Evolutionary conservation across 2,329 filamentous ascomycete genomes (phyloP).

Genomic region (Aspergillus oerlinghausenensis): DNA sequence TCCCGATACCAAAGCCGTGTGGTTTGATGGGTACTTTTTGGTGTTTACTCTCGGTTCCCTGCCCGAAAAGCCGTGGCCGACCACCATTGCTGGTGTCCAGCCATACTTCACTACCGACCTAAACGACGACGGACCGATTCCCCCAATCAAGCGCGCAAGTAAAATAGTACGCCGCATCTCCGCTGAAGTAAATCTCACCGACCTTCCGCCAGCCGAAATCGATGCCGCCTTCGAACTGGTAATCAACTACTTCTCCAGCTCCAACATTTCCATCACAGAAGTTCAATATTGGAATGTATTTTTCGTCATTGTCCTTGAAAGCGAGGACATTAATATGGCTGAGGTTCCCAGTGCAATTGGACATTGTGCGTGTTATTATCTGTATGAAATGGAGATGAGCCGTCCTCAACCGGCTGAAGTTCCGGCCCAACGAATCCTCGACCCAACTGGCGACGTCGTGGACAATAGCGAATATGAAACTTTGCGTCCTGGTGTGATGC

Average conservation of each 20-base stretch:
- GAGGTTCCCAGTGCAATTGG: conserved; percentile 7
- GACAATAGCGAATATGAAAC: conserved; percentile 8
- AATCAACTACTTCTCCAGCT: conserved; percentile 6
- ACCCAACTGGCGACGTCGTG: background rate
- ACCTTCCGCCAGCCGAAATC: background rate
- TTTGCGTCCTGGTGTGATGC: conserved; percentile 10
- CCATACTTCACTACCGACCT: too few relatives aligned
- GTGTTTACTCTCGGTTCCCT: too few relatives aligned
- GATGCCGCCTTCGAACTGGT: conserved; percentile 8
- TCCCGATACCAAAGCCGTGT: too few relatives aligned
- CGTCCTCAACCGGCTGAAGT: background rate
- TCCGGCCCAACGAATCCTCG: background rate
- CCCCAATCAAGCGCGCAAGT: too few relatives aligned
- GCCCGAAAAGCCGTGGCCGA: too few relatives aligned
- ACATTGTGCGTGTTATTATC: conserved; percentile 10
- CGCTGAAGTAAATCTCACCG: too few relatives aligned
- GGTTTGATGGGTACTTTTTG: too few relatives aligned
- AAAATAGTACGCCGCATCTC: too few relatives aligned
- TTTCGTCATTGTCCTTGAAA: conserved; percentile 12
- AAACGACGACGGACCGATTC: too few relatives aligned
- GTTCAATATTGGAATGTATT: conserved; percentile 12
- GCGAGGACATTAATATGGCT: background rate
- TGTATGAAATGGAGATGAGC: conserved; percentile 8
- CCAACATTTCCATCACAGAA: conserved; percentile 9
- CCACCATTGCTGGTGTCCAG: too few relatives aligned